Conservation (phyloP, 208 protist genomes). For the Phytomonas sp. region DNA sequence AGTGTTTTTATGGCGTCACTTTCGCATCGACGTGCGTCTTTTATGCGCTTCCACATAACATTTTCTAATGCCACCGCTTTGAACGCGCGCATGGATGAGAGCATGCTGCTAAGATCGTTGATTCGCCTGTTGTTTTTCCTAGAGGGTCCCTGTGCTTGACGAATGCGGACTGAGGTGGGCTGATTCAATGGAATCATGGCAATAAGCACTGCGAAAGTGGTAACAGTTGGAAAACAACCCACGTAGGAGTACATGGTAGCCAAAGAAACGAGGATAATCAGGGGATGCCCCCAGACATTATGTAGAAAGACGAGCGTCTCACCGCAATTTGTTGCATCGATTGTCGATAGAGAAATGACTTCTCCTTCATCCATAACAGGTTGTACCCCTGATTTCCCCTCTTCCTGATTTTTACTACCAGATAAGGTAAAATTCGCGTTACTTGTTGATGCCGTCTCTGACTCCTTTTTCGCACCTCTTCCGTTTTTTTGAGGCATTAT, state of each 20-base stretch:
- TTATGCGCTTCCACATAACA: conserved; percentile 28
- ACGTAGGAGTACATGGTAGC: conserved; percentile 63
- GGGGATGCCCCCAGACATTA: conserved; percentile 65
- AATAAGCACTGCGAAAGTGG: conserved; percentile 42
- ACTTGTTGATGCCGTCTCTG: not conserved
- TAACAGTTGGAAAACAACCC: conserved; percentile 40
- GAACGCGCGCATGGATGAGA: conserved; percentile 62
- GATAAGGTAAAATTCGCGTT: not conserved
- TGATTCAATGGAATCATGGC: conserved; percentile 52
- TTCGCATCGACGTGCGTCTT: conserved; percentile 29
- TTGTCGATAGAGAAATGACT: conserved; percentile 49
- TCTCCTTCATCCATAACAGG: conserved; percentile 23
- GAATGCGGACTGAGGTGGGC: conserved; percentile 29
- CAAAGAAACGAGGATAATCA: conserved; percentile 45
- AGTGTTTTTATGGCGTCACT: conserved; percentile 34
- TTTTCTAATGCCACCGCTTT: conserved; percentile 63
- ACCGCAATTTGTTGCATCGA: conserved; percentile 53
- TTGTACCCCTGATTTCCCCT: not conserved
- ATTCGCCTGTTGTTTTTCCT: conserved; percentile 42
- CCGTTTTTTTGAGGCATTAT: not conserved
- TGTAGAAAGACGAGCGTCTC: conserved; percentile 63
- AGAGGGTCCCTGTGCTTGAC: conserved; percentile 38
- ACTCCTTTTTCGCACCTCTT: not conserved
- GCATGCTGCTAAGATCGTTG: conserved; percentile 44
- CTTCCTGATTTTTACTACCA: not conserved